Conservation (phyloP, 1,139 yeast species). For the Yamadazyma dushanensis region DNA sequence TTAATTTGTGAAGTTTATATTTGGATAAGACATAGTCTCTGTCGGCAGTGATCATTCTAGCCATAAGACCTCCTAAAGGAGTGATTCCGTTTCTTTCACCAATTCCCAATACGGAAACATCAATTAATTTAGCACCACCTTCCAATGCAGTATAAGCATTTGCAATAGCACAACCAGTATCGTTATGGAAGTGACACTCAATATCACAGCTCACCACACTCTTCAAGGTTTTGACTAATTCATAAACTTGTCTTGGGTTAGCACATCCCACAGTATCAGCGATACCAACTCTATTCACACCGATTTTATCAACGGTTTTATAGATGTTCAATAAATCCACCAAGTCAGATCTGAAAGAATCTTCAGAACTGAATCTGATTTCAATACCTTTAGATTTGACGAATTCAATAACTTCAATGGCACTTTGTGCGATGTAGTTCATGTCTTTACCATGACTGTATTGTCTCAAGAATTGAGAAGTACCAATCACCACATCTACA, state of each 20-base stretch:
- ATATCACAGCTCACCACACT: slow-evolving; percentile 58
- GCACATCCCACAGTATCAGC: slow-evolving; percentile 67
- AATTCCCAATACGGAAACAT: slow-evolving; percentile 58
- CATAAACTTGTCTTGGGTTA: slow-evolving; percentile 61
- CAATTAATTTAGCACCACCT: slow-evolving; percentile 61
- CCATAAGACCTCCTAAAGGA: slow-evolving; percentile 62
- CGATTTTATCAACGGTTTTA: slow-evolving; percentile 57
- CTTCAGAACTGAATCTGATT: slow-evolving; percentile 57
- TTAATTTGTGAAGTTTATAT: slow-evolving; percentile 53
- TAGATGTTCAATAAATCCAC: slow-evolving; percentile 58
- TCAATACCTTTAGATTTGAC: slow-evolving; percentile 60
- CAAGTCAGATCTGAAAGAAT: slow-evolving; percentile 58
- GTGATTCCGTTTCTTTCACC: slow-evolving; percentile 65
- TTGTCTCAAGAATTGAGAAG: slow-evolving; percentile 54
- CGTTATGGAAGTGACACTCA: slow-evolving; percentile 62
- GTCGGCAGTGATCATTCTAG: slow-evolving; percentile 61
- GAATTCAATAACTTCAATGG: slow-evolving; percentile 56
- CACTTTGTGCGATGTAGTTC: slow-evolving; percentile 52
- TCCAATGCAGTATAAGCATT: slow-evolving; percentile 62
- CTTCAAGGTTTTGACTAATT: slow-evolving; percentile 56
- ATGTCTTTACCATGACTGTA: slow-evolving; percentile 58
- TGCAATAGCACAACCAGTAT: slow-evolving; percentile 63
- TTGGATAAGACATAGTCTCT: slow-evolving; percentile 58
- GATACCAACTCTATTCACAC: slow-evolving; percentile 60
- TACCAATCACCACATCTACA: slow-evolving; percentile 59